Percentiles rank a stretch among this genome's conserved stretches.
Conservation (phyloP, 371 early-diverging fungal species). For the Haplosporangium sp. region DNA sequence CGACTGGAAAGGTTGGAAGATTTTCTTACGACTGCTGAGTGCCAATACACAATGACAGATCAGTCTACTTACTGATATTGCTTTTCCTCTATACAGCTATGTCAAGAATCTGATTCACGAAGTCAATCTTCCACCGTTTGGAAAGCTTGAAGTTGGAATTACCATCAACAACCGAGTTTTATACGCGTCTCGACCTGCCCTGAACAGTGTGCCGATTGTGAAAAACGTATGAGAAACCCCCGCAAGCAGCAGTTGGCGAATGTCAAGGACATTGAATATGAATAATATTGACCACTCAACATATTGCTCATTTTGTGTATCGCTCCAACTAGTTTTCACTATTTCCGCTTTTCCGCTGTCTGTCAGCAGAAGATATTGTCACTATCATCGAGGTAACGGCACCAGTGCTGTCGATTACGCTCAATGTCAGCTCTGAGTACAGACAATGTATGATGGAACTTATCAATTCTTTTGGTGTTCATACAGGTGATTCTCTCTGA, state of each 20-base stretch:
- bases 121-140: conserved; percentile 84
- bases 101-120: conserved; percentile 80
- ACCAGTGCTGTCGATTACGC: not conserved
- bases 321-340: conserved; percentile 73
- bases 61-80: not conserved
- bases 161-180: conserved; percentile 71
- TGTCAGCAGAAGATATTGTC: conserved; percentile 78
- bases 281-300: too few species aligned
- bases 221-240: conserved; percentile 86
- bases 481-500: conserved; percentile 76
- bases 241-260: too few species aligned
- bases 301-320: not conserved
- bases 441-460: not conserved
- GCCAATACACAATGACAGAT: not conserved
- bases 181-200: conserved; percentile 79
- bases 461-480: too few species aligned
- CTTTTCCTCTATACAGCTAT: conserved; percentile 45
- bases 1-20: conserved; percentile 63
- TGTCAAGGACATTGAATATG: too few species aligned
- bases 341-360: conserved; percentile 78
- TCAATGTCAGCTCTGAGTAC: not conserved
- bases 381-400: conserved; percentile 67
- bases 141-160: conserved; percentile 80
- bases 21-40: not conserved
- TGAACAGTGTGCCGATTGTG: conserved; percentile 79